phyloP scores from a whole-genome alignment of 2,329 filamentous ascomycete species.

The Calonectria montana region DNA sequence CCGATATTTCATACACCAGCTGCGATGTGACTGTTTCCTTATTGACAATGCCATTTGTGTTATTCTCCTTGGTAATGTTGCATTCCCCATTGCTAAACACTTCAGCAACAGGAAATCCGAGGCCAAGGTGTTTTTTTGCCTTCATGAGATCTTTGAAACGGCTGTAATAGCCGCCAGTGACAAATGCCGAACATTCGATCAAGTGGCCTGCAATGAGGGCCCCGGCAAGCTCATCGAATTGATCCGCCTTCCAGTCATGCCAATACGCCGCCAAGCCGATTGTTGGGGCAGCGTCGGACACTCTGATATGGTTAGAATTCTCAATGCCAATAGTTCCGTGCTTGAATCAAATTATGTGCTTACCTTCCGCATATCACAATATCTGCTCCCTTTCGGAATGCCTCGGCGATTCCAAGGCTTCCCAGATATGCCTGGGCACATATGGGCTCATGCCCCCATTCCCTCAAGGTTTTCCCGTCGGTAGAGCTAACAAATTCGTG shows the following conservation, averaged over 20 bases:
- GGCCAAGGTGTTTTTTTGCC: constrained; percentile 42
- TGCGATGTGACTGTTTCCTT: constrained; percentile 44
- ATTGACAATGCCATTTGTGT: constrained; percentile 37
- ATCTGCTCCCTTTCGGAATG: constrained; percentile 51
- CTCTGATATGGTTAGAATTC: constrained; percentile 50
- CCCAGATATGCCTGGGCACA: constrained; percentile 62
- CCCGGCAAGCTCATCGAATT: constrained; percentile 21
- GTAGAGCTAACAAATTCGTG: constrained; percentile 41
- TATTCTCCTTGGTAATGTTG: constrained; percentile 41
- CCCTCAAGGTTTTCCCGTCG: constrained; percentile 22
- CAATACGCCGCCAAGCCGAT: constrained; percentile 24
- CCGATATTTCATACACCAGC: constrained; percentile 53
- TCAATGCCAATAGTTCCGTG: background rate
- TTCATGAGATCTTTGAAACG: constrained; percentile 23
- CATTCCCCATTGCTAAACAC: constrained; percentile 55
- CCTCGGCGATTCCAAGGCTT: constrained; percentile 56
- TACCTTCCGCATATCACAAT: constrained; percentile 58
- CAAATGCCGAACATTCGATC: constrained; percentile 26
- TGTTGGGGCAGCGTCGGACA: constrained; percentile 59
- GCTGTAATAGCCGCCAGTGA: constrained; percentile 26
- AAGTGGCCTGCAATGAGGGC: constrained; percentile 23
- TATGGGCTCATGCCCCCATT: constrained; percentile 31
- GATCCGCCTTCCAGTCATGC: constrained; percentile 19
- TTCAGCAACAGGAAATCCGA: constrained; percentile 62
- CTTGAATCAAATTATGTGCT: constrained; percentile 12